These are phyloP conservation scores for Mycosarcoma maydis DNA, from an alignment of 1,284 basidiomycete species.

Conservation along the genomic window DNA sequence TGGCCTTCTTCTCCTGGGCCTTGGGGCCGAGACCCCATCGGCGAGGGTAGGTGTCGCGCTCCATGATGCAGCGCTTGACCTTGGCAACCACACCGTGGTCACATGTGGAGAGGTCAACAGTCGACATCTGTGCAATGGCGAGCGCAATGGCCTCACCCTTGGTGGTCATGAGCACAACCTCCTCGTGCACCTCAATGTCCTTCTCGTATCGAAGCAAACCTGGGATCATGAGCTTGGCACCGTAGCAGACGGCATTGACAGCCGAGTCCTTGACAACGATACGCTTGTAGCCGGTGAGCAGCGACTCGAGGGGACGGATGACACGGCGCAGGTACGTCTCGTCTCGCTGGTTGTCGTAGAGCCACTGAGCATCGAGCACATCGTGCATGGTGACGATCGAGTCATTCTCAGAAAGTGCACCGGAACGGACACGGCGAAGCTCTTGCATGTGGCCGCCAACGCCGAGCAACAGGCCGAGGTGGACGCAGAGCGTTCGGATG, in stretches of 20 bases:
- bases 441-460: conserved; percentile 99
- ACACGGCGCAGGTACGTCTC: conserved; percentile 96
- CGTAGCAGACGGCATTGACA: conserved; percentile 99
- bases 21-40: conserved; percentile 98
- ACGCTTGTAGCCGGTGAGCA: conserved; percentile 95
- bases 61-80: conserved; percentile 99
- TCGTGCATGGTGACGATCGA: conserved; percentile 99
- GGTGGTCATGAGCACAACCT: conserved; percentile 99
- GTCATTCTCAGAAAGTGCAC: conserved; percentile 96
- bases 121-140: conserved; percentile 83
- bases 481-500: conserved; percentile 97
- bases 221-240: conserved; percentile 99
- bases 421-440: conserved; percentile 89
- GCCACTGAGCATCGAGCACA: conserved; percentile 98
- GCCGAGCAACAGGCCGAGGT: conserved; percentile 91
- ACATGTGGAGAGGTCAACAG: conserved; percentile 95
- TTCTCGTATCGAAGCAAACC: conserved; percentile 96
- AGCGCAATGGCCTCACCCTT: conserved; percentile 99
- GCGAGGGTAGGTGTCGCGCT: conserved; percentile 96
- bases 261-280: conserved; percentile 99
- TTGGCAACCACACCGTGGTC: conserved; percentile 99
- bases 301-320: conserved; percentile 91
- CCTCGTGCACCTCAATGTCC: conserved; percentile 94
- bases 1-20: conserved; percentile 96
- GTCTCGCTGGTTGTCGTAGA: conserved; percentile 98